Base-by-base conservation (phyloP, 257 asterid genomes). In the Agastache rugosa region DNA sequence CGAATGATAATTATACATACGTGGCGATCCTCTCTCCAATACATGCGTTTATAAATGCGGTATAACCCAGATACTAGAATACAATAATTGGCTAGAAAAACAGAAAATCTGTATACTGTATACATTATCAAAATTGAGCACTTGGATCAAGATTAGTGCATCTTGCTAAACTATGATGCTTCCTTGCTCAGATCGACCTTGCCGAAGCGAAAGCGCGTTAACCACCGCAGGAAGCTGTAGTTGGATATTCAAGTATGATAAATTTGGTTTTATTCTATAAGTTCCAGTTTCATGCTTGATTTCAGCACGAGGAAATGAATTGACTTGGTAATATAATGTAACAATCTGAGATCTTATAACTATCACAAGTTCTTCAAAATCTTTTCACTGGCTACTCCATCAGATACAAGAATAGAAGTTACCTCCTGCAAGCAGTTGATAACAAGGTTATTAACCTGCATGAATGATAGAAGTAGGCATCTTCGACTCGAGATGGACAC, bases 371-470 rank as follows among this genome's bases (percentile, higher is more conserved):
- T 91, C 90, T 86, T 93, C 82, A 93, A 85, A 66, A 91, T 88
- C 83, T 82, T 90, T 48, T 87, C 89, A 3, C 73, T 74, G 50
- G 89, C 83, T 42, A 91, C 93, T 76, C 96, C 96, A 72, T 87
- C 96, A 12, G 90, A 85, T 55, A 88, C 86, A 72, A 94, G 97
- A 78, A 91, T 79, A 44, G 97, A 87, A 54, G 90, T 90, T 45
- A 94, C 90, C 78, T 94, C 97, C 97, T 94, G 95, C 82, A 79
- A 81, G 75, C 66, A 75, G 55, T 72, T 41, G 14, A 68, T 23
- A 60, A 34, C 42, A 54, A 44, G 16, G 54, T 47, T 35, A 74
- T 61, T 16, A 58, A 72, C 16, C 51, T 23, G 51, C 59, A 47
- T 4, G 61, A 62, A 56, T 44, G 11, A 10, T 1, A 19, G 11